Conservation (phyloP, 805 yeast species). For the Pichia deserticola region DNA sequence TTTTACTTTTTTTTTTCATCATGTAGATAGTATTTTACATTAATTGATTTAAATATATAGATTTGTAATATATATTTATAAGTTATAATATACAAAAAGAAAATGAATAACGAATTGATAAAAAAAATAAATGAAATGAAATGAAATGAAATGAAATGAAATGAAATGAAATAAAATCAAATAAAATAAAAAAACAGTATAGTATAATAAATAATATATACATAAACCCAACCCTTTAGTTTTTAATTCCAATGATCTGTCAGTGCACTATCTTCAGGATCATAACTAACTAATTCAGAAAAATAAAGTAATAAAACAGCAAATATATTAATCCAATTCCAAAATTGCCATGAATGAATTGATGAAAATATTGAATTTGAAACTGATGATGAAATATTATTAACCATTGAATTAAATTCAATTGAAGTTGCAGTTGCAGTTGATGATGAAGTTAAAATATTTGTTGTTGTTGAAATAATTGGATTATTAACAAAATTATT, state of each 20-base stretch:
- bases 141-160: not conserved
- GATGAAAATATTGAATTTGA: conserved; percentile 2
- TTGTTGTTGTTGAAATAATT: not conserved
- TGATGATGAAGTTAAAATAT: not conserved
- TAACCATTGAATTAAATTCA: not conserved
- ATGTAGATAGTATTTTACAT: not conserved
- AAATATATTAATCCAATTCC: conserved; percentile 95
- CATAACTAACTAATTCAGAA: conserved; percentile 52
- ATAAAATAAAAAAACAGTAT: not conserved
- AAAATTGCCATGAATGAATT: conserved; percentile 81
- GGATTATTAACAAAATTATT: not conserved
- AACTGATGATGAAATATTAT: not conserved
- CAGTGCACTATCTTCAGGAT: conserved; percentile 28
- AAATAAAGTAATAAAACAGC: conserved; percentile 73
- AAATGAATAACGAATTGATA: not conserved
- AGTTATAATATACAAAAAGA: not conserved
- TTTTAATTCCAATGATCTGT: conserved; percentile 26
- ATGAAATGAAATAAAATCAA: not conserved
- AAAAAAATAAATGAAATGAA: not conserved
- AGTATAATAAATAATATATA: not conserved
- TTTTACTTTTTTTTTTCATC: too few species aligned
- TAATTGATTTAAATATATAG: not conserved
- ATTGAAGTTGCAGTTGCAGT: not conserved
- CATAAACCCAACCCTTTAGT: not conserved
- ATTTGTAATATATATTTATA: not conserved